Evolutionary conservation across 108 stramenopile species (phyloP).

Genomic region (Aurantiochytrium sp.): DNA sequence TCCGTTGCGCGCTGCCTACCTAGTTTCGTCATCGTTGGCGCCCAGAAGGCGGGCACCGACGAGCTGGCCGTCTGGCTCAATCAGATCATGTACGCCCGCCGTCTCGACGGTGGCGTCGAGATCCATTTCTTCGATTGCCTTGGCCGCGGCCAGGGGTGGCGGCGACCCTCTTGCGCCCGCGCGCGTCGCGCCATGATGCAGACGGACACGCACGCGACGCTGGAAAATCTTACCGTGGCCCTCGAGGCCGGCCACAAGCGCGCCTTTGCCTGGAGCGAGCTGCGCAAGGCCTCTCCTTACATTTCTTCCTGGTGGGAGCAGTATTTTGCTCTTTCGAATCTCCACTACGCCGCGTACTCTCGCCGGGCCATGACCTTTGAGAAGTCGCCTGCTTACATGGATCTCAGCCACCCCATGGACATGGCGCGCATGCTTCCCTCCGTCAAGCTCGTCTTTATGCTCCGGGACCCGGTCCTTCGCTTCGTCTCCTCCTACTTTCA

Average conservation of each 20-base stretch:
- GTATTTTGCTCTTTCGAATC: not conserved
- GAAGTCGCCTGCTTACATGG: constrained; percentile 19
- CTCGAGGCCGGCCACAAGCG: not conserved
- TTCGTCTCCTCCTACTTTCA: not conserved
- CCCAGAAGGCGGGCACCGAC: constrained; percentile 32
- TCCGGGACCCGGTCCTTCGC: not conserved
- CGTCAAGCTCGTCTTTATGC: not conserved
- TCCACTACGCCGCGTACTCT: not conserved
- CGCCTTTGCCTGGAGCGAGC: not conserved
- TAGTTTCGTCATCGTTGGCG: constrained; percentile 9
- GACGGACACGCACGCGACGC: not conserved
- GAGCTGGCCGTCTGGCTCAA: not conserved
- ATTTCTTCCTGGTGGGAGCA: not conserved
- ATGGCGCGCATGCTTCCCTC: not conserved
- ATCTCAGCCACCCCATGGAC: constrained; percentile 5
- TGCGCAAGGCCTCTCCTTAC: not conserved
- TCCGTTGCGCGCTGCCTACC: constrained; percentile 30
- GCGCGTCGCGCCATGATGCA: not conserved
- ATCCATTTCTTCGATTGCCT: constrained; percentile 21
- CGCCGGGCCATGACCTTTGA: not conserved
- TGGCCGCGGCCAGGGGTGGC: not conserved
- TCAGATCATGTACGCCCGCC: not conserved
- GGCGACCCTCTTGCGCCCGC: not conserved
- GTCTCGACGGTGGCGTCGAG: not conserved
- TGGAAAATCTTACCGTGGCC: not conserved